A percentile compares a stretch with the other conserved stretches of the same genome.
Evolutionary conservation across 352 stramenopile species (phyloP).

Genomic region (Labyrinthula sp.): DNA sequence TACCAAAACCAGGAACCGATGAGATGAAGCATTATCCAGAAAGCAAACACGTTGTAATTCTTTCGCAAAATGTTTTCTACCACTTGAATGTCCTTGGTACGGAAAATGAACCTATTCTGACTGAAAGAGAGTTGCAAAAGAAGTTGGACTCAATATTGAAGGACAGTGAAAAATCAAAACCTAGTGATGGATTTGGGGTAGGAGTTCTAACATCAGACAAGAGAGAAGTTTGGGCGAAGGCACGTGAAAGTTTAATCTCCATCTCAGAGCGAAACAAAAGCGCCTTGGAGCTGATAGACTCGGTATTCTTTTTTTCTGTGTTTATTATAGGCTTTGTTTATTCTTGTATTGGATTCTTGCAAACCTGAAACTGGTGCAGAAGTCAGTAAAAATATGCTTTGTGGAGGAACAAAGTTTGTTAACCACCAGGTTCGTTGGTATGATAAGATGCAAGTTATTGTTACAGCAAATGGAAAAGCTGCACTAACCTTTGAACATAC

Average conservation of each 20-base stretch:
- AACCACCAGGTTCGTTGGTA: too few species aligned
- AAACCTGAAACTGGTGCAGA: too few species aligned
- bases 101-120: constrained; percentile 59
- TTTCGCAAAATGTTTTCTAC: constrained; percentile 76
- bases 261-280: too few species aligned
- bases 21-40: constrained; percentile 23
- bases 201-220: constrained; percentile 72
- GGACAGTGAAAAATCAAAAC: constrained; percentile 46
- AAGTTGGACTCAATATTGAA: constrained; percentile 67
- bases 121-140: constrained; percentile 61
- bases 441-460: constrained; percentile 85
- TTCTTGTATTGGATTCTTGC: too few species aligned
- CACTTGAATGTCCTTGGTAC: constrained; percentile 75
- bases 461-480: constrained; percentile 70
- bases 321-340: too few species aligned
- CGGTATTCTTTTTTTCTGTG: too few species aligned
- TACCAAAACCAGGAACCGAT: constrained; percentile 42
- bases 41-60: constrained; percentile 69
- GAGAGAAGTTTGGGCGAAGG: constrained; percentile 60
- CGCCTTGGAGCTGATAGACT: too few species aligned
- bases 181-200: constrained; percentile 46
- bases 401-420: too few species aligned
- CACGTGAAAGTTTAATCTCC: background rate
- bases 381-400: too few species aligned
- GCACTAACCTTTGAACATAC: constrained; percentile 92